Conservation (phyloP, 1,284 basidiomycete genomes). For the Tetrapyrgos nigripes region DNA sequence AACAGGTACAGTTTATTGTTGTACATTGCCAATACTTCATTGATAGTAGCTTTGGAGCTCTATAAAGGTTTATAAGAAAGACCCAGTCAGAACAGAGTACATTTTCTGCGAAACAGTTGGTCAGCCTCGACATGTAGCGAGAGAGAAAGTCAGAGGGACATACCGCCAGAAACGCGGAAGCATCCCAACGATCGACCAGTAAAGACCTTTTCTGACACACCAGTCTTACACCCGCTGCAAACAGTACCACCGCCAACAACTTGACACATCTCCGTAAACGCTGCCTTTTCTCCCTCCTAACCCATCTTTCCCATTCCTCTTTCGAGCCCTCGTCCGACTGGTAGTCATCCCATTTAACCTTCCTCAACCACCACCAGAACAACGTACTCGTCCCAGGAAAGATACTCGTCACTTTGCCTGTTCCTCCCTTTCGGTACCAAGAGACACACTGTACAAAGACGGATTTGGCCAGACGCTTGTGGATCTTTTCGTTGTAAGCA, state of each 20-base stretch:
- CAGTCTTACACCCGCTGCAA: neutral
- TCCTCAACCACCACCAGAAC: slow-evolving; percentile 41
- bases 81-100: too few relatives aligned
- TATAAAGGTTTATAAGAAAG: too few relatives aligned
- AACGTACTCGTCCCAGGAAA: slow-evolving; percentile 43
- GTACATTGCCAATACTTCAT: too few relatives aligned
- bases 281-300: slow-evolving; percentile 4
- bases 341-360: slow-evolving; percentile 38
- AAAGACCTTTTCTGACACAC: neutral
- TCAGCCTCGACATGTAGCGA: too few relatives aligned
- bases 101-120: too few relatives aligned
- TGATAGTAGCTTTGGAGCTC: too few relatives aligned
- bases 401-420: slow-evolving; percentile 39
- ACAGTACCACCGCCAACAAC: neutral
- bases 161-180: too few relatives aligned
- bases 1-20: too few relatives aligned
- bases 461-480: slow-evolving; percentile 40
- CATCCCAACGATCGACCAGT: too few relatives aligned
- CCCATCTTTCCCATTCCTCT: slow-evolving; percentile 35
- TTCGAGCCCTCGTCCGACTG: slow-evolving; percentile 27
- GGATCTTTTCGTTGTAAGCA: slow-evolving; percentile 47
- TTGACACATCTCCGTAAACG: neutral
- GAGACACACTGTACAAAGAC: slow-evolving; percentile 46
- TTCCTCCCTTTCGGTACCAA: slow-evolving; percentile 42
- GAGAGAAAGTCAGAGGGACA: too few relatives aligned